A percentile compares a stretch with the other conserved stretches of the same genome.
Conservation (phyloP, 1,284 basidiomycete genomes). For the Vanrija sp. region DNA sequence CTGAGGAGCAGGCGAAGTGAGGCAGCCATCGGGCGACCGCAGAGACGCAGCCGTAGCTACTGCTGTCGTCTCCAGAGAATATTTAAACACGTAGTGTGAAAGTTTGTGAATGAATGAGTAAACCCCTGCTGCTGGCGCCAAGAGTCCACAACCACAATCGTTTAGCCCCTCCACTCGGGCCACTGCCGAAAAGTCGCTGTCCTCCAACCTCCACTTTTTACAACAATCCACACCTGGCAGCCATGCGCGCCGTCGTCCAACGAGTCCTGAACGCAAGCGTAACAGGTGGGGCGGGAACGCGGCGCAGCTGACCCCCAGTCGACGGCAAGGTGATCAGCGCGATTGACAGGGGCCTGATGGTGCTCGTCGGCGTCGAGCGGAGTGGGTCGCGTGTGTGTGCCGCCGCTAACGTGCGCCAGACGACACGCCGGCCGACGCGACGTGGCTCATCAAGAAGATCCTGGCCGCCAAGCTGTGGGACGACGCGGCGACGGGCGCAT, state of each 20-base stretch:
- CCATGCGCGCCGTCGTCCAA: conserved; percentile 49
- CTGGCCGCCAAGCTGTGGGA: conserved; percentile 69
- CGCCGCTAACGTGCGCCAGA: conserved; percentile 52
- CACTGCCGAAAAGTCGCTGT: too few relatives aligned
- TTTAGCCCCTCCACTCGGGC: too few relatives aligned
- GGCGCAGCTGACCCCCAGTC: conserved; percentile 25
- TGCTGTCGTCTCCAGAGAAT: too few relatives aligned
- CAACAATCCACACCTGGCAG: too few relatives aligned
- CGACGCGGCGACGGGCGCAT: conserved; percentile 52
- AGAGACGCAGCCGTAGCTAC: too few relatives aligned
- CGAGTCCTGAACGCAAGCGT: conserved; percentile 45
- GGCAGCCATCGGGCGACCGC: too few relatives aligned
- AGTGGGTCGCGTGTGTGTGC: neutral
- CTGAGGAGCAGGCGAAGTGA: too few relatives aligned
- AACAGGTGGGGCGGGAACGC: conserved; percentile 26
- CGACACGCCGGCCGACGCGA: conserved; percentile 68
- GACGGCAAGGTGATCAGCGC: conserved; percentile 59
- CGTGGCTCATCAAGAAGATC: conserved; percentile 72
- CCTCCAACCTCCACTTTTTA: too few relatives aligned
- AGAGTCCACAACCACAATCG: too few relatives aligned
- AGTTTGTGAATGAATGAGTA: too few relatives aligned
- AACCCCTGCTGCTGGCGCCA: too few relatives aligned
- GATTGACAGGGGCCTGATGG: conserved; percentile 77
- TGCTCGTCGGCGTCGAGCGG: conserved; percentile 69
- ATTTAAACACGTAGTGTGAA: too few relatives aligned